Base-by-base conservation (phyloP, 176 grass and related monocot genomes). In the Zizania latifolia region DNA sequence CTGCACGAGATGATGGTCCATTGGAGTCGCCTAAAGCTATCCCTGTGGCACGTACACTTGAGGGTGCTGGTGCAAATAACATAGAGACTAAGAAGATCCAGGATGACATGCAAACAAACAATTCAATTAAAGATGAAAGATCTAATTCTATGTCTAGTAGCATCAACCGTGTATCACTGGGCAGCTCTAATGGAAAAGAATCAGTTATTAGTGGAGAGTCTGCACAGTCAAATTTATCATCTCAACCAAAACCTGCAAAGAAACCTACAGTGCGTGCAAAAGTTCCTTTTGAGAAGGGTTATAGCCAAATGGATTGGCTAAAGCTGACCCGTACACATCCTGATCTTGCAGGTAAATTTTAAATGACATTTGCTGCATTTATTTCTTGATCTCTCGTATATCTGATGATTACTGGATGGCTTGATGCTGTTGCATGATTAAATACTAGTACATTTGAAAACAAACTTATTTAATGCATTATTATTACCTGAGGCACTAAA, bases 301-400 rank as follows among this genome's bases (percentile, higher is more conserved):
- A 84, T 78, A 98, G 91, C 64, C 95, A 85, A 88, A 92, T 98
- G 91, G 89, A 94, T 70, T 92, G 94, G 94, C 51, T 98, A 37
- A 98, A 98, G 70, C 79, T 92, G 63, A 98, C 89, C 72, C 84
- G 46, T 54, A 92, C 86, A 1, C 65, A 92, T 81, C 91, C 94
- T 78, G 94, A 98, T 84, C 88, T 98, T 50, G 84, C 94, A 86
- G 94, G 89, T 98, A 76, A 55, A 32, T 82, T 37, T 0, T 62
- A 46, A 32, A 35, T 65, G 35, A 31, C 39, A 50, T 46, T 45
- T 28, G 17, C 57, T 36, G 9, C 19, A 61, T 24, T 15, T 75
- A 30, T 64, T 68, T 74, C 15, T 51, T 68, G 3, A 51, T 72
- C 28, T 45, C 39, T 40, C 1, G 27, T 41, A 66, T 69, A 35